Conservation (phyloP, 2,329 filamentous ascomycete species). For the Colletotrichum lini region DNA sequence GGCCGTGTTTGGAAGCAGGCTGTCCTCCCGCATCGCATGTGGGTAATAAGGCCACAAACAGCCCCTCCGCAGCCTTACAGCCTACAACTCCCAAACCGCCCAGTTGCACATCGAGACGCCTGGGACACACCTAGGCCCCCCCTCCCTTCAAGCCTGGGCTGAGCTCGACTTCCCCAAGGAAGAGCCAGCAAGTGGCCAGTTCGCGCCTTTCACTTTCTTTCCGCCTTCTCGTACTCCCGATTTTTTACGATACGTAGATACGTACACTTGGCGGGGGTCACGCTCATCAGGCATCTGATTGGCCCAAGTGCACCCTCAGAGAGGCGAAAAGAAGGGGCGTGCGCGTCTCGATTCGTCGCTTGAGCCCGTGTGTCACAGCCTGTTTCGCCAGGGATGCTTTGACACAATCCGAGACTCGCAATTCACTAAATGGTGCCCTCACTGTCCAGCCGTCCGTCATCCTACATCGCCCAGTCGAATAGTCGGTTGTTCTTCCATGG, state of each 20-base stretch:
- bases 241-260: constrained; percentile 17
- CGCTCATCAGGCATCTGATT: constrained; percentile 11
- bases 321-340: constrained; percentile 32
- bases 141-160: background rate
- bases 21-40: constrained; percentile 27
- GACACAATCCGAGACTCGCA: constrained; percentile 51
- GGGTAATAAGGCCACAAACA: constrained; percentile 40
- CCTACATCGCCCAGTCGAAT: too few species aligned
- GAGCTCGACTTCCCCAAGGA: background rate
- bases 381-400: constrained; percentile 57
- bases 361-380: constrained; percentile 49
- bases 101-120: constrained; percentile 37
- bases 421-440: constrained; percentile 20
- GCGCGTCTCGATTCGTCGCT: constrained; percentile 35
- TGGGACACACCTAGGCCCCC: too few species aligned
- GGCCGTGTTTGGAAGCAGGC: constrained; percentile 40
- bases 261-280: constrained; percentile 6
- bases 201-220: constrained; percentile 9
- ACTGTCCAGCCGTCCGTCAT: too few species aligned
- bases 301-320: constrained; percentile 23
- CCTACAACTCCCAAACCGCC: constrained; percentile 32
- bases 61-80: constrained; percentile 24
- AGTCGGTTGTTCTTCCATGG: background rate
- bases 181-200: constrained; percentile 5
- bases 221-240: background rate